phyloP scores from a whole-genome alignment of 768 basidiomycete species.

The Holtermannia corniformis region DNA sequence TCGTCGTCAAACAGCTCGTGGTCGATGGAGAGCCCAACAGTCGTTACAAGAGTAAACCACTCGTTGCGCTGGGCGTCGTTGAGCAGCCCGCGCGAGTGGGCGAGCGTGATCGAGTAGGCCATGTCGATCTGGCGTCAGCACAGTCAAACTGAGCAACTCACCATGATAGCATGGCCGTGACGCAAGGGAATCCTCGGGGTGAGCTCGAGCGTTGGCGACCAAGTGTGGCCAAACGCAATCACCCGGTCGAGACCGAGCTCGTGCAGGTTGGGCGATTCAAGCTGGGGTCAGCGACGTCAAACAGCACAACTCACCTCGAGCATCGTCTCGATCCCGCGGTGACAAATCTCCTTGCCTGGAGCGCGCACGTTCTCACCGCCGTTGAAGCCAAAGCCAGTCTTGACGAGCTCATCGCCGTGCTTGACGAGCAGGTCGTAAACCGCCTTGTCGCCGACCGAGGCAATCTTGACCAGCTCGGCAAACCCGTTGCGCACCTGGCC shows the following conservation, averaged over 20 bases:
- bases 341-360: slow-evolving; percentile 37
- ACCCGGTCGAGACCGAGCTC: slow-evolving; percentile 43
- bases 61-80: slow-evolving; percentile 40
- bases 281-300: slow-evolving; percentile 12
- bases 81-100: slow-evolving; percentile 39
- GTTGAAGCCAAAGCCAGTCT: slow-evolving; percentile 40
- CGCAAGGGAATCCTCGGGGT: slow-evolving; percentile 39
- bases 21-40: slow-evolving; percentile 41
- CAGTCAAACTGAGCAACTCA: neutral
- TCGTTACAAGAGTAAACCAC: slow-evolving; percentile 36
- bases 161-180: slow-evolving; percentile 41
- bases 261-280: slow-evolving; percentile 43
- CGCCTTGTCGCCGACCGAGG: slow-evolving; percentile 39
- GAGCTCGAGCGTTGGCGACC: slow-evolving; percentile 40
- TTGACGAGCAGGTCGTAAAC: slow-evolving; percentile 41
- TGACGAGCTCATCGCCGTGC: slow-evolving; percentile 40
- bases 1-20: slow-evolving; percentile 39
- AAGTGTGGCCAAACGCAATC: slow-evolving; percentile 42
- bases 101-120: slow-evolving; percentile 42
- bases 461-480: slow-evolving; percentile 43
- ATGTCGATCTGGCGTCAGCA: slow-evolving; percentile 37
- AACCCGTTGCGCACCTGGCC: slow-evolving; percentile 43
- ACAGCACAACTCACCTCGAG: slow-evolving; percentile 27
- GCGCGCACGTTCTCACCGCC: slow-evolving; percentile 26
- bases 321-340: slow-evolving; percentile 42